phyloP scores from a whole-genome alignment of 1,284 basidiomycete genomes.

The Fistulina hepatica region DNA sequence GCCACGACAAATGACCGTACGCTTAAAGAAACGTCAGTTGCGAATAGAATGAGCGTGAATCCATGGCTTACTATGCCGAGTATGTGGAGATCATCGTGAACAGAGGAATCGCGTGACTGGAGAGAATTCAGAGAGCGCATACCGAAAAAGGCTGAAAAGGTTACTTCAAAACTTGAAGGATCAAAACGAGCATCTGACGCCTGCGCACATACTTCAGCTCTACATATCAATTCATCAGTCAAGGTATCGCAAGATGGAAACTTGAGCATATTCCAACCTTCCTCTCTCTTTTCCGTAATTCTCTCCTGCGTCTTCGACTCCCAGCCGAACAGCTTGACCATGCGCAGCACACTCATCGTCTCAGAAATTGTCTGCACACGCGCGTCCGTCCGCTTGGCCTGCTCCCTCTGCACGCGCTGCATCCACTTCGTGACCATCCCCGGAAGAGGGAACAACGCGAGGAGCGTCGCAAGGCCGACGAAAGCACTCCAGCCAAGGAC shows the following conservation, averaged over 20 bases:
- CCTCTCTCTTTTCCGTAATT: constrained; percentile 9
- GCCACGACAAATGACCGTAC: too few relatives aligned
- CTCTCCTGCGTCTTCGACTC: constrained; percentile 11
- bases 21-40: too few relatives aligned
- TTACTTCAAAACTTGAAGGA: constrained; percentile 34
- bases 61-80: constrained; percentile 33
- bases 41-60: constrained; percentile 12
- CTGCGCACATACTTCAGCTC: constrained; percentile 40
- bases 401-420: constrained; percentile 13
- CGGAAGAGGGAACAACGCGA: constrained; percentile 9
- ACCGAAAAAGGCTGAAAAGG: neutral
- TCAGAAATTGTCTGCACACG: constrained; percentile 14
- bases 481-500: constrained; percentile 30
- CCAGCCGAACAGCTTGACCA: constrained; percentile 15
- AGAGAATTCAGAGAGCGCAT: neutral
- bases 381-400: constrained; percentile 17
- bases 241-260: neutral
- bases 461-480: constrained; percentile 12
- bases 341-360: constrained; percentile 12
- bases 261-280: too few relatives aligned
- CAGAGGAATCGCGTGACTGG: neutral
- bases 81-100: constrained; percentile 62
- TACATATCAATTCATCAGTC: constrained; percentile 31
- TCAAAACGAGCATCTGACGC: constrained; percentile 32
- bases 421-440: constrained; percentile 16